Evolutionary conservation across 1,284 basidiomycete species (phyloP), one percentile per base, ranked within the genome.

Genomic region (Mycena sp.): DNA sequence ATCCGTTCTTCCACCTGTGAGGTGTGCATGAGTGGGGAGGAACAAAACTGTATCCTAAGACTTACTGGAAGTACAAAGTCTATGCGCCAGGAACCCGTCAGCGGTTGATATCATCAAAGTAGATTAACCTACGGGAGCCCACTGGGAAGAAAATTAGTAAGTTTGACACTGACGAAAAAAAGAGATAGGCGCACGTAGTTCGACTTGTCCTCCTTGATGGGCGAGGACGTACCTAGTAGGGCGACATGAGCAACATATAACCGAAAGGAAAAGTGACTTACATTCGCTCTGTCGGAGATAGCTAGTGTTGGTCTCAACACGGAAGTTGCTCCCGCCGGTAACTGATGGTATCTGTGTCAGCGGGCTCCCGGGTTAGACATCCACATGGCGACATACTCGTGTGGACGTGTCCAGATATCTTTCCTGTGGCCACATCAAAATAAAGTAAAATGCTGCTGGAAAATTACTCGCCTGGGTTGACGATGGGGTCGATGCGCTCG

Each of bases 311-410:
- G 75, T 75, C 16, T 64, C 62, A 45, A 76, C 61, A 25, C 77
- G 72, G 69, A 81, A 80, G 59, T 81, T 81, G 70, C 79, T 81
- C 3, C 81, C 81, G 19, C 81, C 81, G 35, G 80, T 64, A 30
- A 81, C 80, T 80, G 54, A 14, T 14, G 17, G 30, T 28, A n/a
- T 2, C 41, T 40, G 46, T 26, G 41, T 60, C 35, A 64, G 41
- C 50, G 7, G 17, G 5, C 19, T 6, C 32, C 14, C 7, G 32
- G 9, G 32, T 7, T 35, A 35, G 9, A 9, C 14, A n/a, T 35
- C 14, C 14, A 14, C 32, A 9, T 35, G 32, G 9, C 9, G 14
- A 26, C 67, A 51, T 63, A 80, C 78, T 71, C 26, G 75, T 73
- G 64, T 80, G 78, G 30, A 71, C 74, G 70, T 81, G 79, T 38